Evolutionary conservation across 2,329 filamentous ascomycete species (phyloP).

Genomic region (Neodidymelliopsis sp.): DNA sequence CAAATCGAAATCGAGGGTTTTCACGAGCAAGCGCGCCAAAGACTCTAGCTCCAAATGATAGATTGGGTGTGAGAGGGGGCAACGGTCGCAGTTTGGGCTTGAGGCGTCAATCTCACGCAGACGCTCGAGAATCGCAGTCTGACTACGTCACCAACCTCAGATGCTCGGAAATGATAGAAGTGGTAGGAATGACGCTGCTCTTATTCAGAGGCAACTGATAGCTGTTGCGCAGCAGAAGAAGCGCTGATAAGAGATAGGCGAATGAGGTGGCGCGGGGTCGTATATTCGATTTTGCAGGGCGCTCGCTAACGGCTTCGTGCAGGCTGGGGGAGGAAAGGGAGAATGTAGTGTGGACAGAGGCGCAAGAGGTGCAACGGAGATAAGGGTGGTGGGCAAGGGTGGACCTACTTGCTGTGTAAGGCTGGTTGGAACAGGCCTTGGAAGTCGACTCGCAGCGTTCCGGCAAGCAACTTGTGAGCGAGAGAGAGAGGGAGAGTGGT

Average conservation of each 20-base stretch:
- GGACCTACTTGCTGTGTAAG: conserved; percentile 40
- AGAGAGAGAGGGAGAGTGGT: conserved; percentile 20
- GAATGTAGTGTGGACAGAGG: conserved; percentile 21
- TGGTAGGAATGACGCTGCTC: conserved; percentile 36
- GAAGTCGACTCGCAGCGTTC: conserved; percentile 36
- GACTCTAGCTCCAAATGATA: conserved; percentile 30
- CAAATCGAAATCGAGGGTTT: conserved; percentile 10
- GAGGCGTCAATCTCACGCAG: conserved; percentile 19
- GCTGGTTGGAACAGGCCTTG: conserved; percentile 35
- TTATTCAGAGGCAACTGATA: conserved; percentile 34
- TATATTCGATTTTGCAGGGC: conserved; percentile 15
- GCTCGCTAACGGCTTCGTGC: conserved; percentile 35
- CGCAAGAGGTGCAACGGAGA: conserved; percentile 25
- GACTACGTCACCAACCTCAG: conserved; percentile 29
- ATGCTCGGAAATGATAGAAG: conserved; percentile 22
- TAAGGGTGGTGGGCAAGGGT: conserved; percentile 20
- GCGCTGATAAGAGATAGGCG: conserved; percentile 45
- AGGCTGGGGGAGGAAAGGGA: conserved; percentile 22
- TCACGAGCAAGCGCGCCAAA: conserved; percentile 19
- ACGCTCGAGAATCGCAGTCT: conserved; percentile 23
- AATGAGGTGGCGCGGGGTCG: conserved; percentile 45
- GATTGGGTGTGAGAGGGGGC: conserved; percentile 18
- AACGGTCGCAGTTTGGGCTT: conserved; percentile 14
- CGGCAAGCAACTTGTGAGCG: conserved; percentile 40
- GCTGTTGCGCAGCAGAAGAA: conserved; percentile 30